Evolutionary conservation across 2,329 filamentous ascomycete species (phyloP).

Genomic region (Akanthomyces muscarius): DNA sequence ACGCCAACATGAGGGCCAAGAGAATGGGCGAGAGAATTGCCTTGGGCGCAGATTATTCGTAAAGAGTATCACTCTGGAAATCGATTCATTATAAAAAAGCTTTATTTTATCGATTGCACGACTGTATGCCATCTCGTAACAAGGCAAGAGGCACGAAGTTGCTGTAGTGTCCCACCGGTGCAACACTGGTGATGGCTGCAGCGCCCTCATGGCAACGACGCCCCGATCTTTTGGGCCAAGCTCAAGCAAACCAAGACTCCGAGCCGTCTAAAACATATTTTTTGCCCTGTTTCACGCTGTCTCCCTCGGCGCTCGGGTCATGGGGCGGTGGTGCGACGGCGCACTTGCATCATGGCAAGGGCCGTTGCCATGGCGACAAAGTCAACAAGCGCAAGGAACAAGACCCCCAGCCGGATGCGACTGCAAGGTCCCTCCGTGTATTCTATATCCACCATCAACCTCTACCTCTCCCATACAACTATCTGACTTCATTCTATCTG

Average conservation of each 20-base stretch:
- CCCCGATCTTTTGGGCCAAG: not conserved
- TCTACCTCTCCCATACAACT: slow-evolving; percentile 17
- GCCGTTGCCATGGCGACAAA: slow-evolving; percentile 32
- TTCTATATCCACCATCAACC: slow-evolving; percentile 25
- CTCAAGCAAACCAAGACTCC: not conserved
- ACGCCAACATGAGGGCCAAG: not conserved
- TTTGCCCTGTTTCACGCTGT: slow-evolving; percentile 14
- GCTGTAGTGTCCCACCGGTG: not conserved
- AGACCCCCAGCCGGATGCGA: slow-evolving; percentile 24
- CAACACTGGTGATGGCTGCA: not conserved
- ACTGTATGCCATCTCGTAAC: too few species aligned
- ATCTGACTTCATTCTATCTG: slow-evolving; percentile 11
- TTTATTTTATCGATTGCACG: too few species aligned
- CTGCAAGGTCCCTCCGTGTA: slow-evolving; percentile 19
- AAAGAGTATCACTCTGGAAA: not conserved
- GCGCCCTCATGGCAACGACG: not conserved
- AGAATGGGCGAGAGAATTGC: not conserved
- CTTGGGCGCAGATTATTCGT: not conserved
- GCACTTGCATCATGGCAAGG: not conserved
- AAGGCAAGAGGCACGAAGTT: not conserved
- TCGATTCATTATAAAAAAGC: too few species aligned
- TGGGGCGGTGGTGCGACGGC: slow-evolving; percentile 17
- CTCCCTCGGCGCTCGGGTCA: slow-evolving; percentile 16
- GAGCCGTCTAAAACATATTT: slow-evolving; percentile 11
- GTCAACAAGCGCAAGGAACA: slow-evolving; percentile 29